Evolutionary conservation across 768 basidiomycete species (phyloP), one percentile per base, ranked within the genome.

Genomic region (Polyporus arcularius): DNA sequence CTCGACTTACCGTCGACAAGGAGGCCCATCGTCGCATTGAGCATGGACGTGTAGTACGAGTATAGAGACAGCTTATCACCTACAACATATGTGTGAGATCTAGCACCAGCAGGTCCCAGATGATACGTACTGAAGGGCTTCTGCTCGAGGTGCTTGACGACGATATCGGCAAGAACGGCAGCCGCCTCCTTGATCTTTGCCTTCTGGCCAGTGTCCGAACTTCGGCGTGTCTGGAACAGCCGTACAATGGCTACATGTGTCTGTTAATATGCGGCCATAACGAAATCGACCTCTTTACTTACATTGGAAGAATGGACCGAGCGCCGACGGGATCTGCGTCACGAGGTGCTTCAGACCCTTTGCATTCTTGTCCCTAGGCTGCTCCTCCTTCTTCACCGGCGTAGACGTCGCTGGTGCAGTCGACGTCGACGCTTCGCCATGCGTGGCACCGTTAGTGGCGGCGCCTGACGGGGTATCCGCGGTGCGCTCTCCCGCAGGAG

Each of bases 281-380:
- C 43, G 8, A 53, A 30, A 26, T 11, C 35, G 21, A 43, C 5
- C 51, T n/a, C 4, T 8, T 30, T 16, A 71, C 78, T 59, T 73
- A 93, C 94, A 85, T 82, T 93, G 92, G 74, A 94, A 92, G 73
- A 97, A 90, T 1, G 94, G 90, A 2, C 86, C 83, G 58, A 95
- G 74, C 2, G 86, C 81, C 39, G 81, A 84, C 0, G 93, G 92
- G 52, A 95, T 79, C 30, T 90, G 88, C 62, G 87, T 86, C 0
- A 90, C 86, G 43, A 96, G 76, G 67, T 94, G 91, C 70, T 88
- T 90, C 40, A 95, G 77, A 4, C 89, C 87, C 69, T 83, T 82
- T 11, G 86, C 86, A 70, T 95, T 95, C 63, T 81, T 79, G 55
- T 89, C 83, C 47, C 76, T 76, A 10, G 83, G 75, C 11, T 75